phyloP scores from a whole-genome alignment of 306 rosid genomes.

The Vigna radiata region DNA sequence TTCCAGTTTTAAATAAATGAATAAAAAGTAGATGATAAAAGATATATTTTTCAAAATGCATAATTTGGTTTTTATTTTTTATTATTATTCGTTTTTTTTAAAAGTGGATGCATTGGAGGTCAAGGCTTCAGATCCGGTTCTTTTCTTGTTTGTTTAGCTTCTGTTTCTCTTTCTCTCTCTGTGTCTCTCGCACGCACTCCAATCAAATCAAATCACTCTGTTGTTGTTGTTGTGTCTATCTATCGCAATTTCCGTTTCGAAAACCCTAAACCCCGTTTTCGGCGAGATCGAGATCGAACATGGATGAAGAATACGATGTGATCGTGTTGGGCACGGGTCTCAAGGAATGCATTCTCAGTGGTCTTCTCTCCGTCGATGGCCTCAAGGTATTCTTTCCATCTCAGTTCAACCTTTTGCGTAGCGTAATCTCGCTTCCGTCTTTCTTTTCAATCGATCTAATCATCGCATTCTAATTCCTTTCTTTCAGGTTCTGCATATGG shows the following conservation, averaged over 20 bases:
- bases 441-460: slow-evolving; percentile 31
- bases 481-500: slow-evolving; percentile 94
- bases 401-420: neutral
- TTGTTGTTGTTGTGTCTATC: neutral
- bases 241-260: neutral
- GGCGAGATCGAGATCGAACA: slow-evolving; percentile 32
- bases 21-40: too few species aligned
- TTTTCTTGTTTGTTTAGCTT: neutral
- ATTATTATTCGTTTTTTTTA: neutral
- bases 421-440: neutral
- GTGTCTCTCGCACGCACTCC: neutral
- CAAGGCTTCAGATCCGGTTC: slow-evolving; percentile 7
- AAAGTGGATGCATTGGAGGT: slow-evolving; percentile 1
- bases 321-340: slow-evolving; percentile 93
- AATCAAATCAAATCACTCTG: neutral
- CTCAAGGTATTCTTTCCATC: slow-evolving; percentile 64
- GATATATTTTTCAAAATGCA: too few species aligned
- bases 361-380: slow-evolving; percentile 99
- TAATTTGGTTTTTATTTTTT: too few species aligned
- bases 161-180: neutral
- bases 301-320: slow-evolving; percentile 97
- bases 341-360: slow-evolving; percentile 97
- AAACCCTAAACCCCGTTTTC: slow-evolving; percentile 50
- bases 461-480: neutral
- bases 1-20: too few species aligned